Evolutionary conservation across 2,329 filamentous ascomycete species (phyloP).

Genomic region (Blastomyces parvus): DNA sequence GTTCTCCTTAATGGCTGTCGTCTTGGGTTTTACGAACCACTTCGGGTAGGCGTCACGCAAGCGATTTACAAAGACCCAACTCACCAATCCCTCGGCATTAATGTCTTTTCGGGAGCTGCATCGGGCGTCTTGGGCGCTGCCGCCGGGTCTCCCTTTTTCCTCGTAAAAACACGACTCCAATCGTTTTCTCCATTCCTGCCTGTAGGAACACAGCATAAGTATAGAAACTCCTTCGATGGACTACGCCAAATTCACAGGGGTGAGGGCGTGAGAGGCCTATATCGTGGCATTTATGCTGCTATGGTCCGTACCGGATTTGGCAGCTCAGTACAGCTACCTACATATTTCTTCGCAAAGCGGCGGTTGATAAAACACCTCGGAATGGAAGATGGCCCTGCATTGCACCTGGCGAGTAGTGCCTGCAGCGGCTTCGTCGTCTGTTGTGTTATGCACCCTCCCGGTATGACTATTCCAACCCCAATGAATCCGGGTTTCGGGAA

Average conservation of each 20-base stretch:
- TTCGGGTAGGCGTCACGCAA: constrained; percentile 62
- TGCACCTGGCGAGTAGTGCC: constrained; percentile 83
- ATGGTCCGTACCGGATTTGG: constrained; percentile 96
- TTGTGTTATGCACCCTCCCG: constrained; percentile 94
- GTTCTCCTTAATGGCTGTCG: constrained; percentile 93
- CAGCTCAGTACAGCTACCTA: constrained; percentile 89
- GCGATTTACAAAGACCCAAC: constrained; percentile 61
- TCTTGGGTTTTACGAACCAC: constrained; percentile 92
- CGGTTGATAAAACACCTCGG: constrained; percentile 69
- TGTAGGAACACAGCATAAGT: constrained; percentile 92
- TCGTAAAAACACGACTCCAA: constrained; percentile 92
- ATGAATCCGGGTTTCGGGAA: background rate
- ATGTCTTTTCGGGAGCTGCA: constrained; percentile 82
- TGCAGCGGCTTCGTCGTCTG: constrained; percentile 93
- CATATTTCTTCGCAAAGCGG: constrained; percentile 96
- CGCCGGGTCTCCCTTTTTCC: constrained; percentile 92
- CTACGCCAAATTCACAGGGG: constrained; percentile 64
- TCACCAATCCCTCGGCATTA: constrained; percentile 79
- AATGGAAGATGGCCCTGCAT: constrained; percentile 79
- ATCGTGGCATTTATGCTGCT: constrained; percentile 81
- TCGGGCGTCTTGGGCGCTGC: constrained; percentile 87
- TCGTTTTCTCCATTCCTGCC: constrained; percentile 87
- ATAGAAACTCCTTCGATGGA: constrained; percentile 77
- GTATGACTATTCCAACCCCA: constrained; percentile 38
- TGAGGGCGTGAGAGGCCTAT: constrained; percentile 74